Percentiles rank a stretch among this genome's conserved stretches.
Evolutionary conservation across 2,329 filamentous ascomycete genomes (phyloP).

Genomic region (Colletotrichum orbiculare): DNA sequence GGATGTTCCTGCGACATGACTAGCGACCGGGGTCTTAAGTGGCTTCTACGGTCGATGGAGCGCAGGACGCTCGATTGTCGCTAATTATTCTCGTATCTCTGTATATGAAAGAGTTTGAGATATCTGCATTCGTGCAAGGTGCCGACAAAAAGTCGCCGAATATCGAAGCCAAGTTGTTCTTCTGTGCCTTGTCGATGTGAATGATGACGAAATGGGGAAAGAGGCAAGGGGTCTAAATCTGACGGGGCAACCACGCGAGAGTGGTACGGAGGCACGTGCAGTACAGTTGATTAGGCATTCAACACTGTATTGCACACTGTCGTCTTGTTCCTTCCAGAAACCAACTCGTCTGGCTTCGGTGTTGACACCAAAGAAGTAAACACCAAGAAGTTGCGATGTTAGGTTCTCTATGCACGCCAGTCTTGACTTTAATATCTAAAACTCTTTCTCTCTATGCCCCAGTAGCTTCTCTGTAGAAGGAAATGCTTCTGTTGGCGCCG

Average conservation of each 20-base stretch:
- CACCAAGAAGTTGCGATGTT: conserved; percentile 1
- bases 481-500: conserved; percentile 79
- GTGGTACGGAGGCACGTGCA: conserved; percentile 61
- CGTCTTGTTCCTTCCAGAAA: not conserved
- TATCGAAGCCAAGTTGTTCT: conserved; percentile 13
- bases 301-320: not conserved
- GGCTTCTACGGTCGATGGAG: not conserved
- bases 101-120: no score
- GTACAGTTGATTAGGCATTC: not conserved
- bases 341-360: conserved; percentile 5
- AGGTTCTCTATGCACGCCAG: not conserved
- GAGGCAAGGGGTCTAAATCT: conserved; percentile 43
- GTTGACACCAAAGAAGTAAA: not conserved
- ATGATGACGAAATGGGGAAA: conserved; percentile 36
- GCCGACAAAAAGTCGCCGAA: conserved; percentile 22
- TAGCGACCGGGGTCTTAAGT: conserved; percentile 23
- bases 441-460: conserved; percentile 50
- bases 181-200: conserved; percentile 4
- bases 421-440: not conserved
- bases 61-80: no score
- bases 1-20: conserved; percentile 29
- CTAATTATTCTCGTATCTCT: no score
- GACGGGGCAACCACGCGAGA: conserved; percentile 66
- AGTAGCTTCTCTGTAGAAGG: conserved; percentile 87
- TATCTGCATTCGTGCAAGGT: not conserved